phyloP scores from a whole-genome alignment of 2,329 filamentous ascomycete genomes.

The Paecilomyces sp. region DNA sequence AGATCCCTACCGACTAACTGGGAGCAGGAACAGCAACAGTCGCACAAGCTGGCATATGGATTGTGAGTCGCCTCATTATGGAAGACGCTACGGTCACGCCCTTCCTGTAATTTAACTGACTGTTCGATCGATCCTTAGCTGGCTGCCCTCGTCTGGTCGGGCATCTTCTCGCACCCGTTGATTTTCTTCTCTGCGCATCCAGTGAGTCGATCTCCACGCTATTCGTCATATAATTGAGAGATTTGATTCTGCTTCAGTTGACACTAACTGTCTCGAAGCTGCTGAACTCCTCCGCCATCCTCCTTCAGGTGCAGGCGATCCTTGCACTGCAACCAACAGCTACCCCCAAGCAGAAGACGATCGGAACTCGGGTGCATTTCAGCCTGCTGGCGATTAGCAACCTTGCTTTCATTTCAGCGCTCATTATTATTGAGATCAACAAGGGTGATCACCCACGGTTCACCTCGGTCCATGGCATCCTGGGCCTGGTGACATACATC shows the following conservation, averaged over 20 bases:
- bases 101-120: neutral
- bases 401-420: constrained; percentile 31
- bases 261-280: constrained; percentile 26
- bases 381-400: constrained; percentile 54
- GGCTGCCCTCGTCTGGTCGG: constrained; percentile 67
- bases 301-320: constrained; percentile 71
- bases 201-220: constrained; percentile 49
- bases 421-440: constrained; percentile 57
- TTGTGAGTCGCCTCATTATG: constrained; percentile 40
- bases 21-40: constrained; percentile 67
- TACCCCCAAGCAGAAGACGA: constrained; percentile 63
- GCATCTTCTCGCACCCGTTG: constrained; percentile 61
- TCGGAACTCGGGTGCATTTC: constrained; percentile 60
- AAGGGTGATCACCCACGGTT: constrained; percentile 67
- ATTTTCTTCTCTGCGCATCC: constrained; percentile 87
- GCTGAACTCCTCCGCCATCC: constrained; percentile 57
- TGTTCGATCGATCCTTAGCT: constrained; percentile 41
- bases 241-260: neutral
- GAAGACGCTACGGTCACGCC: too few species aligned
- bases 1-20: constrained; percentile 3
- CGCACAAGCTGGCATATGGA: constrained; percentile 69
- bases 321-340: constrained; percentile 84
- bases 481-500: constrained; percentile 71
- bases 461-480: constrained; percentile 69
- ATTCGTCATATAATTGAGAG: neutral